These are phyloP conservation scores for Ophioceras dolichostomum DNA, from an alignment of 2,329 filamentous ascomycete species.

Conservation along the genomic window DNA sequence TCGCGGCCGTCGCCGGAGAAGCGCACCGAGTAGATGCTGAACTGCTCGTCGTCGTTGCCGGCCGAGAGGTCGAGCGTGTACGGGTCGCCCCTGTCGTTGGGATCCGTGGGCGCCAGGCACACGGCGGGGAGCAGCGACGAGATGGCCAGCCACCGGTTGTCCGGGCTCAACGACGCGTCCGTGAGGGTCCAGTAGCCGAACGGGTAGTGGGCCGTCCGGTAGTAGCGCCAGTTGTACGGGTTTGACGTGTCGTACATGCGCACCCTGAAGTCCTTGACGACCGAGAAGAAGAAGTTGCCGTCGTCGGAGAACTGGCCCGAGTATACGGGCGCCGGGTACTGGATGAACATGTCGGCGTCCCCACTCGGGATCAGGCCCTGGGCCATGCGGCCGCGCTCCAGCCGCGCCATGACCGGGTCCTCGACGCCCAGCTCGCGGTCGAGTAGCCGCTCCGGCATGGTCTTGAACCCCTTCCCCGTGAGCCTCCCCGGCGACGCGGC, in stretches of 20 bases:
- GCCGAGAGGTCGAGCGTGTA: slow-evolving; percentile 61
- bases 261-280: slow-evolving; percentile 84
- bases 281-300: slow-evolving; percentile 93
- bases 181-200: slow-evolving; percentile 93
- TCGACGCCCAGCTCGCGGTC: slow-evolving; percentile 72
- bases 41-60: slow-evolving; percentile 23
- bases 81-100: slow-evolving; percentile 67
- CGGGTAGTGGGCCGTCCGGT: slow-evolving; percentile 79
- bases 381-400: slow-evolving; percentile 53
- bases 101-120: slow-evolving; percentile 78
- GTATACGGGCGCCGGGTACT: slow-evolving; percentile 78
- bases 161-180: slow-evolving; percentile 79
- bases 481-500: slow-evolving; percentile 21
- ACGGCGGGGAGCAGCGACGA: slow-evolving; percentile 78
- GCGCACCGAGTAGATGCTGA: slow-evolving; percentile 76
- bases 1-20: slow-evolving; percentile 89
- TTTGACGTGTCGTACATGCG: slow-evolving; percentile 97
- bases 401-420: slow-evolving; percentile 41
- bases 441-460: slow-evolving; percentile 59
- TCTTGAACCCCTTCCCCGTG: slow-evolving; percentile 28
- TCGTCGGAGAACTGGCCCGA: slow-evolving; percentile 95
- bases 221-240: slow-evolving; percentile 89
- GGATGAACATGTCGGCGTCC: slow-evolving; percentile 73
- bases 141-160: slow-evolving; percentile 87
- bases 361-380: slow-evolving; percentile 67